Evolutionary conservation across 441 rosid species (phyloP).

Genomic region (Viola pubescens): DNA sequence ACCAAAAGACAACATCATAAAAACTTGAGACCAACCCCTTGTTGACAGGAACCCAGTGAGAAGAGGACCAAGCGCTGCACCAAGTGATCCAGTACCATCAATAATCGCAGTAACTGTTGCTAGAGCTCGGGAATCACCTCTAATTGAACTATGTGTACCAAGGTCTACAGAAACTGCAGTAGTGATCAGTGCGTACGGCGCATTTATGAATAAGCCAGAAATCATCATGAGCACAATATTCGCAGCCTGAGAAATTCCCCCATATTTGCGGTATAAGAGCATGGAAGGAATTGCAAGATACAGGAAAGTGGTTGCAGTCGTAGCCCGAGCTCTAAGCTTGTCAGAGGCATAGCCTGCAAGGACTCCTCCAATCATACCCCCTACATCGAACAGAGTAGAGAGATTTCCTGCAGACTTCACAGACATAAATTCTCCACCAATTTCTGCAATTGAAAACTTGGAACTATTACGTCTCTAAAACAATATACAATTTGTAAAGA

Average conservation of each 20-base stretch:
- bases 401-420: constrained; percentile 93
- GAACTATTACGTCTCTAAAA: not conserved
- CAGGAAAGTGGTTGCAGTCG: constrained; percentile 68
- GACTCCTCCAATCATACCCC: constrained; percentile 80
- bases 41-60: constrained; percentile 78
- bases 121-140: constrained; percentile 84
- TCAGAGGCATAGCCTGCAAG: constrained; percentile 85
- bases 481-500: not conserved
- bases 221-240: constrained; percentile 83
- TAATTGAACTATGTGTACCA: constrained; percentile 76
- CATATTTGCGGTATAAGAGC: constrained; percentile 58
- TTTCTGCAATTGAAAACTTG: constrained; percentile 43
- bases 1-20: constrained; percentile 58
- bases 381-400: constrained; percentile 74
- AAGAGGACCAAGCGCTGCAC: constrained; percentile 89
- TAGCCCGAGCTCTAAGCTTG: constrained; percentile 71
- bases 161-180: constrained; percentile 90
- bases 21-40: constrained; percentile 68
- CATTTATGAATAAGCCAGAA: constrained; percentile 80
- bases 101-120: constrained; percentile 94
- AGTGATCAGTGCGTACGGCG: constrained; percentile 84
- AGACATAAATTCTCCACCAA: constrained; percentile 75
- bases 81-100: constrained; percentile 89
- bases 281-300: constrained; percentile 71
- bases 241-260: constrained; percentile 46